These are phyloP conservation scores for Rhodotorula sphaerocarpa DNA, from an alignment of 768 basidiomycete species.

Conservation along the genomic window DNA sequence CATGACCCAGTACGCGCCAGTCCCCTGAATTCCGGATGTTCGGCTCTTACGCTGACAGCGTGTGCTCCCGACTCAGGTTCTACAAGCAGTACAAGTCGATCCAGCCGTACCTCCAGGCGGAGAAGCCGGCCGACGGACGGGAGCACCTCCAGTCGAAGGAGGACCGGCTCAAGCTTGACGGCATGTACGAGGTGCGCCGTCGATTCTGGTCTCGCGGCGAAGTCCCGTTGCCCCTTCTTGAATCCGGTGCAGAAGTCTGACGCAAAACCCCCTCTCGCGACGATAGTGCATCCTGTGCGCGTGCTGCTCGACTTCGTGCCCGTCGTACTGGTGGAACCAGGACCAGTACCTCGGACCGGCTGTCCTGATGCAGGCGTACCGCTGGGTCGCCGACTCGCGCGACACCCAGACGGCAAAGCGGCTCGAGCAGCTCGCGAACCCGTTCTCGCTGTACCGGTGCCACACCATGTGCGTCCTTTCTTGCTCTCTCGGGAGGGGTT, in stretches of 20 bases:
- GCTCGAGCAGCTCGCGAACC: slow-evolving; percentile 88
- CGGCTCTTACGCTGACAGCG: slow-evolving; percentile 55
- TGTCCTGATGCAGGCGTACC: slow-evolving; percentile 59
- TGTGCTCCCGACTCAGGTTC: slow-evolving; percentile 55
- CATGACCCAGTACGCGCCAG: slow-evolving; percentile 44
- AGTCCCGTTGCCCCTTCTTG: no score
- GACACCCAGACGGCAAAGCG: slow-evolving; percentile 70
- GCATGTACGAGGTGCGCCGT: slow-evolving; percentile 65
- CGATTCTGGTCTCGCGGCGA: slow-evolving; percentile 43
- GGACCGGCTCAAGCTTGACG: slow-evolving; percentile 89
- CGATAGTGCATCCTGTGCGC: slow-evolving; percentile 57
- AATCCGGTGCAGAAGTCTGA: slow-evolving; percentile 14
- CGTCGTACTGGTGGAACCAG: slow-evolving; percentile 78
- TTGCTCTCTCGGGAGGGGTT: neutral
- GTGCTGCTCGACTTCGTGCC: slow-evolving; percentile 96
- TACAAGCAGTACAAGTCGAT: slow-evolving; percentile 99
- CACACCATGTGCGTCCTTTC: slow-evolving; percentile 54
- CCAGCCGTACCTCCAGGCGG: slow-evolving; percentile 53
- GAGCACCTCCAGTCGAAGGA: slow-evolving; percentile 85
- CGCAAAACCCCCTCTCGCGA: neutral
- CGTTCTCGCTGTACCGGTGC: slow-evolving; percentile 91
- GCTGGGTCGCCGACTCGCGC: slow-evolving; percentile 96
- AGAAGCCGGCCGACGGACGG: slow-evolving; percentile 29
- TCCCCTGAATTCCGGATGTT: neutral
- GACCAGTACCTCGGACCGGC: slow-evolving; percentile 97